Percentiles rank a stretch among this genome's conserved stretches.
Evolutionary conservation across 257 asterid species (phyloP).

Genomic region (Rehmannia glutinosa): DNA sequence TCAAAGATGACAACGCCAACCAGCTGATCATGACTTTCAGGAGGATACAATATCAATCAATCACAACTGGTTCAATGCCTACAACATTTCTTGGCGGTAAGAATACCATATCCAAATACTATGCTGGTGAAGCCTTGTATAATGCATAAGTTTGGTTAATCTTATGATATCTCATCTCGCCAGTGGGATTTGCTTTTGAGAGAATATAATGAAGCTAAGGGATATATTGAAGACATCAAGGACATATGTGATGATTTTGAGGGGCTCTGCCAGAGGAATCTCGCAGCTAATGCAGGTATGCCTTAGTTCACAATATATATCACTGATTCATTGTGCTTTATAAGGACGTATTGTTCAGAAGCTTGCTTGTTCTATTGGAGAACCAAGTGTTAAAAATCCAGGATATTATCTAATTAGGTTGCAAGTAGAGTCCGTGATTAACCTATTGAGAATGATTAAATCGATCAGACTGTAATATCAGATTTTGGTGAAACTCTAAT

Average conservation of each 20-base stretch:
- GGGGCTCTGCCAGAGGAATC: slow-evolving; percentile 90
- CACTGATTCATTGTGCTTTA: neutral
- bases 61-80: slow-evolving; percentile 95
- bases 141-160: neutral
- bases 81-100: slow-evolving; percentile 82
- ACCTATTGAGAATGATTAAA: too few species aligned
- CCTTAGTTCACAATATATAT: neutral
- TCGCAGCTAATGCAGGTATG: slow-evolving; percentile 88
- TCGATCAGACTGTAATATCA: too few species aligned
- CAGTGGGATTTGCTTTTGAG: slow-evolving; percentile 94
- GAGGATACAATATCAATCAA: slow-evolving; percentile 93
- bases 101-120: slow-evolving; percentile 11
- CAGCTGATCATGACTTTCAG: slow-evolving; percentile 36
- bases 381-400: neutral
- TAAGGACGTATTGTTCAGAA: neutral
- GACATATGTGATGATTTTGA: slow-evolving; percentile 90
- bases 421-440: too few species aligned
- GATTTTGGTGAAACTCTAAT: too few species aligned
- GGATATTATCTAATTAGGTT: neutral
- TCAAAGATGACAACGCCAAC: slow-evolving; percentile 17
- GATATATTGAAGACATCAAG: slow-evolving; percentile 80
- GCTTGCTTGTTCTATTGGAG: neutral
- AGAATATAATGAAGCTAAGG: slow-evolving; percentile 82
- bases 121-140: slow-evolving; percentile 2
- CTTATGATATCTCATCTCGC: slow-evolving; percentile 14